A percentile compares a stretch with the other conserved stretches of the same genome.
These are phyloP conservation scores for Fusarium sp. DNA, from an alignment of 2,329 filamentous ascomycete genomes.

Conservation along the genomic window DNA sequence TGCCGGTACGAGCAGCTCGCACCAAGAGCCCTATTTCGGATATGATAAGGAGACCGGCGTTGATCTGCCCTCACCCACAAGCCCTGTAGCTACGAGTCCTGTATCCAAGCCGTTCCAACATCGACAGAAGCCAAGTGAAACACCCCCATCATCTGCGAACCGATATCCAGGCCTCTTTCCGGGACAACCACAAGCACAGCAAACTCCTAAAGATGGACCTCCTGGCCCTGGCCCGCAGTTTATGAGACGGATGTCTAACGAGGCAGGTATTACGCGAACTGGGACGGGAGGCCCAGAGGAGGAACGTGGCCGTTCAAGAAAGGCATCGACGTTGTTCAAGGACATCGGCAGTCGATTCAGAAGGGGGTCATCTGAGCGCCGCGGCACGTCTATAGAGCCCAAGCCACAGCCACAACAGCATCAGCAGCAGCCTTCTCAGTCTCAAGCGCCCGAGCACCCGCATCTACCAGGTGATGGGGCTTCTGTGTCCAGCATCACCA, in stretches of 20 bases:
- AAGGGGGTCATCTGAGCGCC: conserved; percentile 48
- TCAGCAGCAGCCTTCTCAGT: background rate
- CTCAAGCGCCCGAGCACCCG: background rate
- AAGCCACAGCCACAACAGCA: conserved; percentile 15
- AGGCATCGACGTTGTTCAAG: conserved; percentile 61
- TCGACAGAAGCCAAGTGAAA: conserved; percentile 47
- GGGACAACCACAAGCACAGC: conserved; percentile 32
- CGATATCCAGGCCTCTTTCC: conserved; percentile 62
- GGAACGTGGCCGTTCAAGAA: conserved; percentile 50
- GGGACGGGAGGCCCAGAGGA: conserved; percentile 37
- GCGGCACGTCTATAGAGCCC: conserved; percentile 39
- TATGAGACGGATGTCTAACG: conserved; percentile 19
- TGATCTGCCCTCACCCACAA: conserved; percentile 23
- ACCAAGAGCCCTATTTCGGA: conserved; percentile 44
- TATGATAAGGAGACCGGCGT: conserved; percentile 60
- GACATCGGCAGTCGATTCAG: conserved; percentile 59
- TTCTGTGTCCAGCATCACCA: conserved; percentile 54
- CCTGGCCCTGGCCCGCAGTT: conserved; percentile 27
- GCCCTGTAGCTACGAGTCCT: background rate
- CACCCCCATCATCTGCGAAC: conserved; percentile 63
- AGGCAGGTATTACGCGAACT: conserved; percentile 48
- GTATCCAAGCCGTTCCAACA: conserved; percentile 28
- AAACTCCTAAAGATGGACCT: conserved; percentile 17
- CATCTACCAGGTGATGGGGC: conserved; percentile 47
- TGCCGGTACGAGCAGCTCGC: conserved; percentile 45